phyloP scores from a whole-genome alignment of 768 basidiomycete species.

The Fibroporia radiculosa region DNA sequence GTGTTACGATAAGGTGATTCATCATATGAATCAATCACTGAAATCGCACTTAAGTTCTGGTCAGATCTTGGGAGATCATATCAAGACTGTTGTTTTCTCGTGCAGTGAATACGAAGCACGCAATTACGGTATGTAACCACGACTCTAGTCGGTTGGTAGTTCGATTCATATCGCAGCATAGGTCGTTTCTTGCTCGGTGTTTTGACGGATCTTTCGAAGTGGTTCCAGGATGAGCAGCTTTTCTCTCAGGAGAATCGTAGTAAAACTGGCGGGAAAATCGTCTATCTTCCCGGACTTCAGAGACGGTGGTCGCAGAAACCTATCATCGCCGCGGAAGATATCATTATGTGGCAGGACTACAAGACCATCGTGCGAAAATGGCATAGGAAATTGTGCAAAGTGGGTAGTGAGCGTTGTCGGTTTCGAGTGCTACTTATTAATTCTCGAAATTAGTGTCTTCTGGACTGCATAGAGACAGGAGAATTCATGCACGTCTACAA shows the following conservation, averaged over 20 bases:
- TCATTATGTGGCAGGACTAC: conserved; percentile 67
- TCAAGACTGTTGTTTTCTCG: conserved; percentile 80
- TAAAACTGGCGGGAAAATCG: conserved; percentile 51
- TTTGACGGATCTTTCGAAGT: conserved; percentile 68
- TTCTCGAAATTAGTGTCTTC: conserved; percentile 50
- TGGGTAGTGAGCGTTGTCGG: conserved; percentile 28
- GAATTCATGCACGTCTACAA: conserved; percentile 99
- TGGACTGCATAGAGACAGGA: conserved; percentile 73
- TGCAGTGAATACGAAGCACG: conserved; percentile 95
- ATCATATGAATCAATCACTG: neutral
- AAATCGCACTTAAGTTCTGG: neutral
- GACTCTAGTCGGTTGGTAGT: neutral
- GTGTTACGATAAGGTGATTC: conserved; percentile 72
- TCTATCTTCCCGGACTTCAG: conserved; percentile 66
- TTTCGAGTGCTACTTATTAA: neutral
- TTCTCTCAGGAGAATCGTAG: conserved; percentile 68
- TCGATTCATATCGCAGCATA: conserved; percentile 22
- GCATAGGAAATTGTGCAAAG: conserved; percentile 70
- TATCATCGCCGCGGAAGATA: conserved; percentile 36
- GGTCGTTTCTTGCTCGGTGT: conserved; percentile 84
- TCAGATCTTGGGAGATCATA: conserved; percentile 78
- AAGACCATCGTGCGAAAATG: conserved; percentile 72
- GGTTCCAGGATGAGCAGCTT: conserved; percentile 69
- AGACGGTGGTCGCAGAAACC: conserved; percentile 41
- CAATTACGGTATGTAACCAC: conserved; percentile 66